Evolutionary conservation across 2,329 filamentous ascomycete species (phyloP), one percentile per base, ranked within the genome.

Genomic region (Mycocentrospora acerina): DNA sequence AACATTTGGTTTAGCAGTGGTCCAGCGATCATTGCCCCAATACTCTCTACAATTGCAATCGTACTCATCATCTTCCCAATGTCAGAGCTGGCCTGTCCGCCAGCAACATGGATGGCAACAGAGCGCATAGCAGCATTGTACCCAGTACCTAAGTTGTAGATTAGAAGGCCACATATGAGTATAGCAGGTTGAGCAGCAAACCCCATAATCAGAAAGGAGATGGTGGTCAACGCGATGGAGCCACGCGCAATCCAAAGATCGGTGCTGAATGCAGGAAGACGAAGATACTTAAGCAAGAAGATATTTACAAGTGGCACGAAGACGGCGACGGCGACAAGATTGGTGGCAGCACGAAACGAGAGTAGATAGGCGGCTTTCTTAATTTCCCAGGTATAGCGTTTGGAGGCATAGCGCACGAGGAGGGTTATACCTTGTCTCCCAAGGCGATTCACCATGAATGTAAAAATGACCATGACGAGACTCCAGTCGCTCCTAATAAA

Each of bases 361-460:
- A 73, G 61, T 14, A 76, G 55, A 25, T 65, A 64, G 9, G 60
- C 55, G 8, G 63, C 63, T 30, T 65, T 55, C 37, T 73, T 71
- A 13, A 78, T 61, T 24, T 70, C 68, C 71, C 74, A 77, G 16
- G 56, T 51, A 38, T 76, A 78, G 16, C 74, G 64, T n/a, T 71
- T 72, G 1, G 74, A 77, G 13, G 75, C 71, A 49, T 78, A 78
- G 40, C 75, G 72, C n/a, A 75, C 64, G 11, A 77, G 52, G 36
- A 77, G 66, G 45, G 67, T 70, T 12, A 72, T 60, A 8, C 71
- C 70, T 32, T 74, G 72, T 17, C 72, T 66, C 33, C 71, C 73
- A 6, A 77, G 59, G n/a, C 71, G 66, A 47, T 71, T 74, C 11
- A 73, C 70, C 15, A 77, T 49, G 41, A 76, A 76, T 0, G 71